Evolutionary conservation across 129 eudicot genomes (phyloP), one percentile per base, ranked within the genome.

Genomic region (Lactuca sativa): DNA sequence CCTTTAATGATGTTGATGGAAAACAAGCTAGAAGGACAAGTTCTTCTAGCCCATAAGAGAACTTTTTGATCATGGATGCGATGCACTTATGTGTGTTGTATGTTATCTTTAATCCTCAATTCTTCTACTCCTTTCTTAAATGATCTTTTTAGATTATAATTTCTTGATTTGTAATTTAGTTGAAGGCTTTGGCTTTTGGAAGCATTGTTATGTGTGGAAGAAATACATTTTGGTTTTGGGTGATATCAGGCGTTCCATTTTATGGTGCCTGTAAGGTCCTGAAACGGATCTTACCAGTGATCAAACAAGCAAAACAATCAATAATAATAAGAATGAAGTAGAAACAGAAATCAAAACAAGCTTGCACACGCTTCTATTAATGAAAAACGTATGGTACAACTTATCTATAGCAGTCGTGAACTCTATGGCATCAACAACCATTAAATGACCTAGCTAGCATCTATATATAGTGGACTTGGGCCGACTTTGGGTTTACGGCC

Each of bases 1-100:
- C 98, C 60, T 93, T 93, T 81, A 96, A 93, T 73, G 98, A 96
- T 55, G 98, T 93, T 73, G 98, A 93, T 83, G 98, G 98, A 38
- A 93, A 93, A 80, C 98, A 93, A 85, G 98, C 98, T 79, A 85
- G 98, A 80, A 79, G 96, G 54, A 93, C 98, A 67, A 93, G 78
- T 83, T 93, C 98, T 25, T 89, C 96, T 62, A 89, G 96, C 81
- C 98, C 98, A 74, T 93, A 74, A 96, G 98, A 72, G 98, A 93
- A 85, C 98, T 93, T 78, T 92, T 93, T 78, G 98, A 93, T 74
- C 96, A 89, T 60, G 96, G 96, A 65, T 92, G 98, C 84, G 98
- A 92, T 79, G 96, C 98, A 21, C 96, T 92, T 71, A 96, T 84
- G 3, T 92, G 98, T 79, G 96, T 96, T 66, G 96, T 92, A 88